phyloP scores from a whole-genome alignment of 2,329 filamentous ascomycete genomes.

The Fusarium torulosum region DNA sequence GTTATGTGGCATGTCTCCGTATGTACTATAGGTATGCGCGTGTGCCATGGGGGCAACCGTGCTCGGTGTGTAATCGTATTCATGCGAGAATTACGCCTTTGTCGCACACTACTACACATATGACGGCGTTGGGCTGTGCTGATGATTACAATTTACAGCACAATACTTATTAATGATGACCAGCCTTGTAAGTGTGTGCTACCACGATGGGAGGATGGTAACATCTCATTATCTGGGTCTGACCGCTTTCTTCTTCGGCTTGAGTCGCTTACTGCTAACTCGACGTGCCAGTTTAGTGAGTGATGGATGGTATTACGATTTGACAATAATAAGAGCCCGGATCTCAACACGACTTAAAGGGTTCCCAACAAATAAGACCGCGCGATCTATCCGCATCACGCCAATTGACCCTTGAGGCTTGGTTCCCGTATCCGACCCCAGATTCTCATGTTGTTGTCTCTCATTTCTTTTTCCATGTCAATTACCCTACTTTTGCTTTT shows the following conservation, averaged over 20 bases:
- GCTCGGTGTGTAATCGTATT: conserved; percentile 28
- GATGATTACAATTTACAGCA: conserved; percentile 8
- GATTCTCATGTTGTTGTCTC: conserved; percentile 20
- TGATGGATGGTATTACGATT: background rate
- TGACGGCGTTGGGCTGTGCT: conserved; percentile 14
- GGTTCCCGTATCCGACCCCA: conserved; percentile 13
- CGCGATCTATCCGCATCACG: background rate
- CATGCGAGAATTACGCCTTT: conserved; percentile 19
- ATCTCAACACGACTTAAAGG: conserved; percentile 19
- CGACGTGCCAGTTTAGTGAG: conserved; percentile 3
- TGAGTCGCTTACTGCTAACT: conserved; percentile 7
- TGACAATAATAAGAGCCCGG: background rate
- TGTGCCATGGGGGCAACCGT: conserved; percentile 22
- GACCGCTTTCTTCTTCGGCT: conserved; percentile 15
- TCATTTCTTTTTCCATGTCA: conserved; percentile 23
- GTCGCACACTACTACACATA: conserved; percentile 25
- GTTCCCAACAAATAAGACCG: conserved; percentile 23
- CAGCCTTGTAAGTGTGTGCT: conserved; percentile 7
- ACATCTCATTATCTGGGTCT: conserved; percentile 23
- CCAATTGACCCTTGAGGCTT: background rate
- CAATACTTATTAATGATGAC: conserved; percentile 10
- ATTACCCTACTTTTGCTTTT: conserved; percentile 23
- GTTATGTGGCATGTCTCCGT: conserved; percentile 10
- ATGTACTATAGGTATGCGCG: background rate
- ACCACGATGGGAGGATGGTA: conserved; percentile 2